These are phyloP conservation scores for Diutina rugosa DNA, from an alignment of 1,139 yeast genomes.

Conservation along the genomic window DNA sequence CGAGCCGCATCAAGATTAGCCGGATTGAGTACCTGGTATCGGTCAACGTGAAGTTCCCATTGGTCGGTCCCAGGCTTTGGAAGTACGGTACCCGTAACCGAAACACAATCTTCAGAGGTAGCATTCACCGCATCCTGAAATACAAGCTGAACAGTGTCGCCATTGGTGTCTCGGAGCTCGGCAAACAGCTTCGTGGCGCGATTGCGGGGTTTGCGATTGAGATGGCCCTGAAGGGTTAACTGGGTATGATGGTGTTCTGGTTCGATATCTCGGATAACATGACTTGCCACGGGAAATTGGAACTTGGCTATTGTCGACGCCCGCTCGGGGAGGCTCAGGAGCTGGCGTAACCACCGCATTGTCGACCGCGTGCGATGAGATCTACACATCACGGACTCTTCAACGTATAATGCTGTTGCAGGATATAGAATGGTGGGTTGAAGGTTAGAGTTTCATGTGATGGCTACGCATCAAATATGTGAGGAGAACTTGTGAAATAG, in stretches of 20 bases:
- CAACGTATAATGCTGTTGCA: no score
- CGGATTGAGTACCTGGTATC: slow-evolving; percentile 47
- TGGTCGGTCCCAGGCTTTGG: slow-evolving; percentile 13
- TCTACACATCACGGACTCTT: background rate
- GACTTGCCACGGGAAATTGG: slow-evolving; percentile 25
- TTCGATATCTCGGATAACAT: slow-evolving; percentile 12
- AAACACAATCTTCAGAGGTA: slow-evolving; percentile 60
- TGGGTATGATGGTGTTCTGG: slow-evolving; percentile 4
- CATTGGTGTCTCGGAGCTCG: slow-evolving; percentile 58
- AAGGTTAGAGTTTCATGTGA: no score
- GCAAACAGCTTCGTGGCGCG: slow-evolving; percentile 47
- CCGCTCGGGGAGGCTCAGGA: background rate
- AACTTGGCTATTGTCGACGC: slow-evolving; percentile 12
- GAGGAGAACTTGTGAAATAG: no score
- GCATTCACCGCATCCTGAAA: slow-evolving; percentile 32
- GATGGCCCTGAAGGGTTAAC: slow-evolving; percentile 65
- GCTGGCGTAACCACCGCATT: background rate
- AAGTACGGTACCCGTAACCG: slow-evolving; percentile 45
- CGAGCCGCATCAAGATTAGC: slow-evolving; percentile 62
- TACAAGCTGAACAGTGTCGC: slow-evolving; percentile 52
- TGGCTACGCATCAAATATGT: no score
- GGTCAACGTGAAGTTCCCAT: slow-evolving; percentile 46
- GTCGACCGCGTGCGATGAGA: background rate
- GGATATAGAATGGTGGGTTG: no score
- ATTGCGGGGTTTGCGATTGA: slow-evolving; percentile 53